These are phyloP conservation scores for Bolboschoenoplectus hybrid DNA, from an alignment of 202 grass and related monocot genomes.

Conservation along the genomic window DNA sequence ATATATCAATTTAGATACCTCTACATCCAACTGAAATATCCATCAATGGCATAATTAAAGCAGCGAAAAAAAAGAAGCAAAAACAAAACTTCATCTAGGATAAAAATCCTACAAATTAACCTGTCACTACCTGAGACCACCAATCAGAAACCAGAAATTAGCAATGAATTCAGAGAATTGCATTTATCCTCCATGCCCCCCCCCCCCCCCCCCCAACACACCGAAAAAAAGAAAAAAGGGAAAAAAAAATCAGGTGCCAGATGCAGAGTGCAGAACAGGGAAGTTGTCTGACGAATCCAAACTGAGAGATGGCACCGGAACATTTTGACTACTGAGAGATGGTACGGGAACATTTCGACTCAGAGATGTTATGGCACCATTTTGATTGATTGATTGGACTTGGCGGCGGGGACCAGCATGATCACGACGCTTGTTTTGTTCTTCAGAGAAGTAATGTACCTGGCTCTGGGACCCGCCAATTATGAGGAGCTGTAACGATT, in stretches of 20 bases:
- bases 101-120: not conserved
- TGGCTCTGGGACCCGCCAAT: slow-evolving; percentile 17
- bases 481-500: not conserved
- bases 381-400: no score
- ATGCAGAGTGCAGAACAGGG: not conserved
- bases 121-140: not conserved
- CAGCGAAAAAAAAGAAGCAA: not conserved
- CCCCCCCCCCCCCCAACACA: not conserved
- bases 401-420: no score
- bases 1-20: not conserved
- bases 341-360: no score
- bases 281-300: not conserved
- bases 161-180: not conserved
- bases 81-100: slow-evolving; percentile 28
- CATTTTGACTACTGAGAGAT: not conserved
- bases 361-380: no score
- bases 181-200: not conserved
- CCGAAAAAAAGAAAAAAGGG: not conserved
- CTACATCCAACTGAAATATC: not conserved
- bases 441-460: not conserved
- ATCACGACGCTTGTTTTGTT: no score
- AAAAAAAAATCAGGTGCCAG: not conserved
- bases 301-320: not conserved
- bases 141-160: not conserved
- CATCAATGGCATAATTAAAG: not conserved